These are phyloP conservation scores for Ophiognomonia clavigignenti-juglandacearum DNA, from an alignment of 2,329 filamentous ascomycete genomes.

Conservation along the genomic window DNA sequence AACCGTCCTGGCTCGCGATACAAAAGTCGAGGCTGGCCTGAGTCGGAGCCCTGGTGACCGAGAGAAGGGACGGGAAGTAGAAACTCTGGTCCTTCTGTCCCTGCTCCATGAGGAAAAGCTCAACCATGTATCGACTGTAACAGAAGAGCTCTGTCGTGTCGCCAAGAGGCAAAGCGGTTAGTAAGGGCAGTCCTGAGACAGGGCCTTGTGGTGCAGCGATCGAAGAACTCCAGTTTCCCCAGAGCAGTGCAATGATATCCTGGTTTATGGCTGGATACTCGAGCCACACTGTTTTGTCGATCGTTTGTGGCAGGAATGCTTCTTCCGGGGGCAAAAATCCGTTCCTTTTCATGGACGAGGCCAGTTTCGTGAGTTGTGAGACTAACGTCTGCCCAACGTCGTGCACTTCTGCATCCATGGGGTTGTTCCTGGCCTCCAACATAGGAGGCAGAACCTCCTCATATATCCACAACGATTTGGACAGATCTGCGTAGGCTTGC, in stretches of 20 bases:
- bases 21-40: constrained; percentile 68
- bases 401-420: constrained; percentile 42
- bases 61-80: constrained; percentile 69
- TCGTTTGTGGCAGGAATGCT: constrained; percentile 65
- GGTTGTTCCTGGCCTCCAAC: constrained; percentile 35
- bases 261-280: constrained; percentile 70
- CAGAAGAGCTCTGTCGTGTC: constrained; percentile 71
- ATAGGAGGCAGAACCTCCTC: constrained; percentile 49
- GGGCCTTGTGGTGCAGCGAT: constrained; percentile 44
- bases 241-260: constrained; percentile 66
- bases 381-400: constrained; percentile 52
- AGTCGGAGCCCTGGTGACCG: constrained; percentile 64
- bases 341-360: constrained; percentile 80
- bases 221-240: constrained; percentile 51
- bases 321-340: constrained; percentile 69
- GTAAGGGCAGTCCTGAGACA: constrained; percentile 45
- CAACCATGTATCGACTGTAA: constrained; percentile 72
- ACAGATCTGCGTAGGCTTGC: constrained; percentile 80
- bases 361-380: constrained; percentile 66
- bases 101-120: constrained; percentile 69
- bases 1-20: constrained; percentile 73
- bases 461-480: constrained; percentile 81
- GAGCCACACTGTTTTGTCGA: constrained; percentile 79
- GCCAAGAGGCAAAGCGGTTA: constrained; percentile 70
- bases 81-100: constrained; percentile 64